A percentile compares a stretch with the other conserved stretches of the same genome.
Evolutionary conservation across 192 early-diverging fungal genomes (phyloP).

Genomic region (Backusella mclennaniae): DNA sequence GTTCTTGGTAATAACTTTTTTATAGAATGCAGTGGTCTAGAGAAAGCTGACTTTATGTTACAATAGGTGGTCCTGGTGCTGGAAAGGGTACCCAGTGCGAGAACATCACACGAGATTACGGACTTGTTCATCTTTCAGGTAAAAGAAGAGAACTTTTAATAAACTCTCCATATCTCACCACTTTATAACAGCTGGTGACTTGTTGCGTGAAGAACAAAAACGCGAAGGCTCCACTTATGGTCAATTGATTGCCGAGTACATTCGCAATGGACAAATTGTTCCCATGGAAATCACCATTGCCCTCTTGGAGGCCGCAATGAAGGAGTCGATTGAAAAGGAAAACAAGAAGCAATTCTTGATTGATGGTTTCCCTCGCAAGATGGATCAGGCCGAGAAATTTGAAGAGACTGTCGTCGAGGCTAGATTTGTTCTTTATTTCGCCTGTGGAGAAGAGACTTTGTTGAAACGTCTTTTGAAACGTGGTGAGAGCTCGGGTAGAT

Average conservation of each 20-base stretch:
- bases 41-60: not conserved
- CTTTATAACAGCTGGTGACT: conserved; percentile 73
- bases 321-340: conserved; percentile 52
- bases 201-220: conserved; percentile 87
- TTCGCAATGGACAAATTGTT: conserved; percentile 91
- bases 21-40: not conserved
- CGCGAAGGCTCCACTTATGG: conserved; percentile 78
- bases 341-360: conserved; percentile 75
- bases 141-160: not conserved
- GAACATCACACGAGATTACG: conserved; percentile 82
- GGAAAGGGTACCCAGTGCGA: conserved; percentile 97
- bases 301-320: conserved; percentile 87
- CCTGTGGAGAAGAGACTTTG: conserved; percentile 90
- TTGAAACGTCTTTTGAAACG: conserved; percentile 85
- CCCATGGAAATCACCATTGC: conserved; percentile 92
- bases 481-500: conserved; percentile 87
- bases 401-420: conserved; percentile 75
- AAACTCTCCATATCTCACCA: not conserved
- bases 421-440: conserved; percentile 84
- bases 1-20: conserved; percentile 20
- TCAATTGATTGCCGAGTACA: conserved; percentile 84
- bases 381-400: conserved; percentile 91
- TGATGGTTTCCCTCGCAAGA: conserved; percentile 92
- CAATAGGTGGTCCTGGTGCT: conserved; percentile 68
- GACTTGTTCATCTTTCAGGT: conserved; percentile 92